Evolutionary conservation across 1,284 basidiomycete genomes (phyloP).

Genomic region (Wolfiporia cocos): DNA sequence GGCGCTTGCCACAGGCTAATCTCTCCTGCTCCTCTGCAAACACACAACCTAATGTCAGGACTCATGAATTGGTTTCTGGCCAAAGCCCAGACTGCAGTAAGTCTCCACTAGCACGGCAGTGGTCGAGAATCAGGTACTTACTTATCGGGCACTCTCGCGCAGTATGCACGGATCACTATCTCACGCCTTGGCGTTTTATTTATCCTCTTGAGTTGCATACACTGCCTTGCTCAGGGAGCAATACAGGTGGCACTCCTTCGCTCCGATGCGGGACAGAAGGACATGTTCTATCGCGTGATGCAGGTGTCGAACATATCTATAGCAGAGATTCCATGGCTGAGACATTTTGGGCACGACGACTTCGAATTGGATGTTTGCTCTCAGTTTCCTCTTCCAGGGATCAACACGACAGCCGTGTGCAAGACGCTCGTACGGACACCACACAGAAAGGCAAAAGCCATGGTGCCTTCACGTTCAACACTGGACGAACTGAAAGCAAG

Average conservation of each 20-base stretch:
- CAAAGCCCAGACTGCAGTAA: no score
- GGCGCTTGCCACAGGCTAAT: no score
- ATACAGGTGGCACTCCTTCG: slow-evolving; percentile 45
- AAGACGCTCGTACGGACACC: slow-evolving; percentile 10
- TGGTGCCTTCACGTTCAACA: neutral
- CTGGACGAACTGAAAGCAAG: neutral
- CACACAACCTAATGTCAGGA: no score
- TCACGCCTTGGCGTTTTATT: slow-evolving; percentile 37
- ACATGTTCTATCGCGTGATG: slow-evolving; percentile 33
- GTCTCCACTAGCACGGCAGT: no score
- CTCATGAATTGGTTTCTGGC: no score
- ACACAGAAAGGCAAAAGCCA: slow-evolving; percentile 1
- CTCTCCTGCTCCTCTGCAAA: no score
- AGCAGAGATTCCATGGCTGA: slow-evolving; percentile 34
- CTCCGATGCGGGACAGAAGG: slow-evolving; percentile 36
- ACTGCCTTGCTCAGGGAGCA: slow-evolving; percentile 30
- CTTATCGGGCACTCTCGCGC: no score
- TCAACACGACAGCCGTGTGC: slow-evolving; percentile 8
- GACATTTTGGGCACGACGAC: slow-evolving; percentile 24
- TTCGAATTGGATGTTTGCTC: slow-evolving; percentile 39
- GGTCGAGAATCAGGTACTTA: no score
- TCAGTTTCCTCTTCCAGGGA: slow-evolving; percentile 31
- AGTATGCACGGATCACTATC: slow-evolving; percentile 30
- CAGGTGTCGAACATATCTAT: slow-evolving; percentile 31
- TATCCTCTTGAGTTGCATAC: slow-evolving; percentile 33